Conservation (phyloP, 306 rosid genomes). For the Vigna unguiculata region DNA sequence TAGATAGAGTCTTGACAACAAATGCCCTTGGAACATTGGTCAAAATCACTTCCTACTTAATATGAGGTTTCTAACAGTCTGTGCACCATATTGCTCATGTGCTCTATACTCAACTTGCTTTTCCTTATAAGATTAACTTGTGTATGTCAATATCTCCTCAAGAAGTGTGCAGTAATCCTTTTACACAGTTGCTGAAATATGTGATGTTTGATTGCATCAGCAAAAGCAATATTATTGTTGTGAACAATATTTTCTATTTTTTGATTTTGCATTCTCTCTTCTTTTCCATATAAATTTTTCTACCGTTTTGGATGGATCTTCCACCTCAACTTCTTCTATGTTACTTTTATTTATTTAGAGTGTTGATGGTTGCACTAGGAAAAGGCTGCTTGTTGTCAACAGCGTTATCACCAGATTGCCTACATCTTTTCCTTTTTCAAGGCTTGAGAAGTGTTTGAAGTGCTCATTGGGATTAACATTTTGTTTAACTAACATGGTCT, state of each 20-base stretch:
- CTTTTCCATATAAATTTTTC: not conserved
- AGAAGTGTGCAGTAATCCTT: not conserved
- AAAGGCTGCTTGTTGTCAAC: constrained; percentile 25
- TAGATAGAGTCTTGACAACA: not conserved
- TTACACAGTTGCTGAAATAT: not conserved
- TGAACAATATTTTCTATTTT: constrained; percentile 21
- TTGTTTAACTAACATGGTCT: not conserved
- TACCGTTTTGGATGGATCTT: constrained; percentile 11
- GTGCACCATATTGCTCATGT: not conserved
- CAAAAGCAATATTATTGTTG: constrained; percentile 26
- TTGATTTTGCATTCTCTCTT: not conserved
- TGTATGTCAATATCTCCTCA: not conserved
- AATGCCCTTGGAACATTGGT: not conserved
- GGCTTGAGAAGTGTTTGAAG: not conserved
- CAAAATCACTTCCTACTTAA: not conserved
- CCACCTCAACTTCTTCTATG: constrained; percentile 14
- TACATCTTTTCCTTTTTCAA: constrained; percentile 16
- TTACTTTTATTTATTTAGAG: not conserved
- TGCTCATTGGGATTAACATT: constrained; percentile 5
- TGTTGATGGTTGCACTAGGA: constrained; percentile 24
- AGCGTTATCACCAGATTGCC: not conserved
- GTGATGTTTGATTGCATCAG: constrained; percentile 27
- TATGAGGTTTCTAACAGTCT: not conserved
- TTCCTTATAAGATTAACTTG: not conserved
- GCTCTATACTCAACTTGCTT: not conserved